These are phyloP conservation scores for Phytophthora capsici DNA, from an alignment of 352 stramenopile genomes.

Conservation along the genomic window DNA sequence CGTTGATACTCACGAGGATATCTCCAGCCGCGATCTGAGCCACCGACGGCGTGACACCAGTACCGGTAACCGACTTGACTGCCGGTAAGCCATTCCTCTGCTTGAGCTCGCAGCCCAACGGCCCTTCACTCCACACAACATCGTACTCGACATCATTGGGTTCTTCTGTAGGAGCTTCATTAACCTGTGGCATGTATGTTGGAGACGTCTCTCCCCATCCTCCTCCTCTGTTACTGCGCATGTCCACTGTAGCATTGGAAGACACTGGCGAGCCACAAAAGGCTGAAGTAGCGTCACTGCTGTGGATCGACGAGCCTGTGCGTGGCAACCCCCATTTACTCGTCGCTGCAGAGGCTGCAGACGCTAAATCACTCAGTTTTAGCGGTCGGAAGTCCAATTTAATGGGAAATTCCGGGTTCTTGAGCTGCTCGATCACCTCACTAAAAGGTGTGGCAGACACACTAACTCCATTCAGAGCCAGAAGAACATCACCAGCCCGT, in stretches of 20 bases:
- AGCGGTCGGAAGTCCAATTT: slow-evolving; percentile 74
- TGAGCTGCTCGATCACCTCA: slow-evolving; percentile 72
- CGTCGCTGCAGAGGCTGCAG: slow-evolving; percentile 18
- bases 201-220: slow-evolving; percentile 21
- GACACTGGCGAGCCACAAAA: slow-evolving; percentile 42
- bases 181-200: slow-evolving; percentile 26
- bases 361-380: slow-evolving; percentile 48
- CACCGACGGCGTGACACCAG: slow-evolving; percentile 64
- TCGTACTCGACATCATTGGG: slow-evolving; percentile 67
- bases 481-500: slow-evolving; percentile 75
- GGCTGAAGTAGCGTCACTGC: slow-evolving; percentile 33
- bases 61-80: slow-evolving; percentile 72
- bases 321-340: slow-evolving; percentile 30
- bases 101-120: slow-evolving; percentile 78
- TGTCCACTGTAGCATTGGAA: slow-evolving; percentile 38
- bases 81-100: slow-evolving; percentile 69
- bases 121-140: slow-evolving; percentile 75
- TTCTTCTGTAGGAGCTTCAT: slow-evolving; percentile 25
- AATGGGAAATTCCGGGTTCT: slow-evolving; percentile 65
- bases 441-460: slow-evolving; percentile 62
- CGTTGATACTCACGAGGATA: slow-evolving; percentile 79
- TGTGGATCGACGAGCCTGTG: slow-evolving; percentile 43
- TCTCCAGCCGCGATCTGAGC: slow-evolving; percentile 72
- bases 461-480: slow-evolving; percentile 67
- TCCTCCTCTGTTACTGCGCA: slow-evolving; percentile 31